These are phyloP conservation scores for Coniferiporia sulphurascens DNA, from an alignment of 1,284 basidiomycete genomes.

Conservation along the genomic window DNA sequence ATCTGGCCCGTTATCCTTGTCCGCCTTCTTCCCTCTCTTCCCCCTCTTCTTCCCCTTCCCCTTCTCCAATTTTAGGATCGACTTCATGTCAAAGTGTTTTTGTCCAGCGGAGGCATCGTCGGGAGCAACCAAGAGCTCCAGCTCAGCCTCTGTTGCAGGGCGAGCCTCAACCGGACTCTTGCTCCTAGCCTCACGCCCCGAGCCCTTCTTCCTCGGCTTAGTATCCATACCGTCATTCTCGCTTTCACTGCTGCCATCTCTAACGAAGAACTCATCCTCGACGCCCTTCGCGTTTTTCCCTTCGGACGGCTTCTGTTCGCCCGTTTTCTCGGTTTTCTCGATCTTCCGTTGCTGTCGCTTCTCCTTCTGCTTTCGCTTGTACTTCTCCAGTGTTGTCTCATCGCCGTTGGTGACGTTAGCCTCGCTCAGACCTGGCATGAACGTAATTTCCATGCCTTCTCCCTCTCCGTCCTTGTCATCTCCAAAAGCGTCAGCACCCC, in stretches of 20 bases:
- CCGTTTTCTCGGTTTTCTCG: conserved; percentile 41
- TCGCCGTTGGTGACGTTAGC: conserved; percentile 39
- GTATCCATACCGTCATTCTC: conserved; percentile 28
- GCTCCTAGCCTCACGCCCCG: conserved; percentile 25
- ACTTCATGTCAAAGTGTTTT: conserved; percentile 89
- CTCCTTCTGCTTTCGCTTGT: conserved; percentile 84
- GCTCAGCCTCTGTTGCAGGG: conserved; percentile 46
- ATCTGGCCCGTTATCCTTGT: conserved; percentile 41
- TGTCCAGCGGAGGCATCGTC: conserved; percentile 51
- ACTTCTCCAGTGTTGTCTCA: conserved; percentile 81
- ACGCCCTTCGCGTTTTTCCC: conserved; percentile 23
- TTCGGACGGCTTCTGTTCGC: conserved; percentile 23
- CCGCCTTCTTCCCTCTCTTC: conserved; percentile 41
- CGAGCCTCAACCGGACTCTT: conserved; percentile 20
- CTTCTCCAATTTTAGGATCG: conserved; percentile 85
- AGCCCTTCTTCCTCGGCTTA: conserved; percentile 22
- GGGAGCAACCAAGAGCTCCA: conserved; percentile 58
- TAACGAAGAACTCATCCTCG: conserved; percentile 72
- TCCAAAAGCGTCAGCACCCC: conserved; percentile 44
- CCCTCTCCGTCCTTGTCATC: conserved; percentile 33
- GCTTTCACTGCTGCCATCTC: conserved; percentile 38
- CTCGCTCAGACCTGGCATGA: conserved; percentile 75
- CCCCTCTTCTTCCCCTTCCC: conserved; percentile 48
- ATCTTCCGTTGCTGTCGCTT: conserved; percentile 79
- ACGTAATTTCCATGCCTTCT: conserved; percentile 90